Percentiles rank a stretch among this genome's conserved stretches.
Conservation (phyloP, 2,329 filamentous ascomycete genomes). For the Dothiorella sarmentorum region DNA sequence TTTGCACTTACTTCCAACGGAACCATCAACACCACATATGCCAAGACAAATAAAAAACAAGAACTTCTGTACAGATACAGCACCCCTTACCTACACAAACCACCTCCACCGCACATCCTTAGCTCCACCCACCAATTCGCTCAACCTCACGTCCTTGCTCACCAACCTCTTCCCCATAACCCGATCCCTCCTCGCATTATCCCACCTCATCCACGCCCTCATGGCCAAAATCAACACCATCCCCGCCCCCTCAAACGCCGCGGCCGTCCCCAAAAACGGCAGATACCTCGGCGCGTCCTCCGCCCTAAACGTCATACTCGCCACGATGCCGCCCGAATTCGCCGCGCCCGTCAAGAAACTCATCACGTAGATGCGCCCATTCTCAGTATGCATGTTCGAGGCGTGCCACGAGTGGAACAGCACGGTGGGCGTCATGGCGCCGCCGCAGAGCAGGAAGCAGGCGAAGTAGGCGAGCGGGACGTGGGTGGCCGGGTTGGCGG, state of each 20-base stretch:
- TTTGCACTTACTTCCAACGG: no score
- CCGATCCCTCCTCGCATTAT: constrained; percentile 14
- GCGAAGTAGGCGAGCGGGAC: constrained; percentile 3
- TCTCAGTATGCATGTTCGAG: constrained; percentile 11
- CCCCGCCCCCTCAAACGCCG: constrained; percentile 1
- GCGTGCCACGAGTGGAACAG: constrained; percentile 18
- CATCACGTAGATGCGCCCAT: constrained; percentile 12
- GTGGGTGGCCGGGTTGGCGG: not conserved
- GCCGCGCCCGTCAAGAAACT: constrained; percentile 14
- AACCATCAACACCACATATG: no score
- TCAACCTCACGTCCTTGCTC: constrained; percentile 7
- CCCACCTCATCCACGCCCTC: constrained; percentile 17
- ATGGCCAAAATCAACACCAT: constrained; percentile 12
- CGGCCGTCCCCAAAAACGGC: constrained; percentile 3
- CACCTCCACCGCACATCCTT: constrained; percentile 17
- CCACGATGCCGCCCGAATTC: constrained; percentile 2
- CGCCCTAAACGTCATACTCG: constrained; percentile 6
- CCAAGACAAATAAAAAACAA: no score
- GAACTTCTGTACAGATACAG: not conserved
- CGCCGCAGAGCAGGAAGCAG: constrained; percentile 13
- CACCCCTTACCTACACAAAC: constrained; percentile 1
- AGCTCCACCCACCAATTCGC: constrained; percentile 12
- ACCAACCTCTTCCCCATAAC: constrained; percentile 6
- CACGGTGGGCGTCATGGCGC: constrained; percentile 13
- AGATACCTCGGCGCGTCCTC: constrained; percentile 16